These are phyloP conservation scores for Asterochloris sp. DNA, from an alignment of 139 green algal genomes.

Conservation along the genomic window DNA sequence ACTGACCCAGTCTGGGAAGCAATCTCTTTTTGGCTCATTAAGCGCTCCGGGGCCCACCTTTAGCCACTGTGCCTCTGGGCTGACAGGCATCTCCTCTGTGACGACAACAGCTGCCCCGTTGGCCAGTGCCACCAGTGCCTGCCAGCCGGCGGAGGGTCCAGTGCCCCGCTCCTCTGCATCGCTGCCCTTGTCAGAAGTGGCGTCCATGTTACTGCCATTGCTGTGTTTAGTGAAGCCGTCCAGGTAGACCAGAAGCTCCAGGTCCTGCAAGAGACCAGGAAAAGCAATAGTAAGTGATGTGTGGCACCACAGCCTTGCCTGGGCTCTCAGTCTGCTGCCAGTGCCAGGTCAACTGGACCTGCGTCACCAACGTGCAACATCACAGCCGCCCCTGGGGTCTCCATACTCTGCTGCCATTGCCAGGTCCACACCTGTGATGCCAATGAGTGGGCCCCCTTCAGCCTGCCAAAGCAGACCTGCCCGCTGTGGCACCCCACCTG, in stretches of 20 bases:
- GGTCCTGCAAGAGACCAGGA: constrained; percentile 3
- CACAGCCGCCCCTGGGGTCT: no score
- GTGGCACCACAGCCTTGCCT: no score
- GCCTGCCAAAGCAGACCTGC: no score
- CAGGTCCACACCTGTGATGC: no score
- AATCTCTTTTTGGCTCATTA: background rate
- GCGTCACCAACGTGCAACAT: no score
- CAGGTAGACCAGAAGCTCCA: constrained; percentile 24
- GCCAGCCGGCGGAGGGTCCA: constrained; percentile 12
- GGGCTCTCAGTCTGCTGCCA: no score
- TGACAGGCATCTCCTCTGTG: constrained; percentile 22
- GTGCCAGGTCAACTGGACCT: no score
- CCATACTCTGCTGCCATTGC: no score
- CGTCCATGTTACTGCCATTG: no score
- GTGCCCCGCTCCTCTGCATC: background rate
- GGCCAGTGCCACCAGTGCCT: constrained; percentile 12
- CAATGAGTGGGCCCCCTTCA: no score
- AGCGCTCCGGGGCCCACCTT: background rate
- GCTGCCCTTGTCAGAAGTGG: background rate
- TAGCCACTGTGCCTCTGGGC: constrained; percentile 19
- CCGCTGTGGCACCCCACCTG: constrained; percentile 4
- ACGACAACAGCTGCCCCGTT: background rate
- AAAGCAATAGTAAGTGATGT: background rate
- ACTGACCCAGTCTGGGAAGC: background rate
- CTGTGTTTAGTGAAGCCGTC: background rate